phyloP scores from a whole-genome alignment of 495 filamentous ascomycete species.

The Aspergillus homomorphus region DNA sequence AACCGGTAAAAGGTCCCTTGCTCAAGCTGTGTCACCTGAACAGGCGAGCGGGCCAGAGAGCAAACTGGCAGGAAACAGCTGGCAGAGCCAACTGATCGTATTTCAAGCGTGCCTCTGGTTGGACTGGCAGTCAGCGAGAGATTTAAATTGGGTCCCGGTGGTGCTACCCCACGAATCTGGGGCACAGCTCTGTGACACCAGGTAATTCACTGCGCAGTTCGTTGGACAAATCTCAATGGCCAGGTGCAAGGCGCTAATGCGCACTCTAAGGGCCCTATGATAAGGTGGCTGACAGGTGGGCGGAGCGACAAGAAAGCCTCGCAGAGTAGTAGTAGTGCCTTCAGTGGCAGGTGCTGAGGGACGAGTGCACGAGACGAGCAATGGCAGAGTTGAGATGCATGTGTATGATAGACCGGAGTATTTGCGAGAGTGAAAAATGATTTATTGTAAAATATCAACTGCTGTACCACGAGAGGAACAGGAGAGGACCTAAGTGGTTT shows the following conservation, averaged over 20 bases:
- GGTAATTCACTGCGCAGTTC: neutral
- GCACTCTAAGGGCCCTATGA: neutral
- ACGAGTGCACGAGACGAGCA: neutral
- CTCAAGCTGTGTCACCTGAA: neutral
- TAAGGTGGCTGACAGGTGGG: neutral
- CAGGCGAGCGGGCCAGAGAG: too few species aligned
- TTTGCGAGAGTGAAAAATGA: too few species aligned
- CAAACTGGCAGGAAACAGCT: neutral
- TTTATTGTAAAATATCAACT: neutral
- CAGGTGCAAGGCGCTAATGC: neutral
- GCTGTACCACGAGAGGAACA: neutral
- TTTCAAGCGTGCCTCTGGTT: neutral
- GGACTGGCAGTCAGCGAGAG: neutral
- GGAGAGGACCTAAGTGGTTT: neutral
- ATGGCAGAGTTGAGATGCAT: neutral
- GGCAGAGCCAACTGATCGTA: neutral
- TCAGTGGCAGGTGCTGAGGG: neutral
- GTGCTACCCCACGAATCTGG: neutral
- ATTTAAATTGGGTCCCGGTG: neutral
- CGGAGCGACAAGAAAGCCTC: neutral
- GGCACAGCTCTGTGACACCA: constrained; percentile 1
- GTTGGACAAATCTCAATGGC: neutral
- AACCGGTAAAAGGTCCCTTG: neutral
- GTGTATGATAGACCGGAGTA: neutral
- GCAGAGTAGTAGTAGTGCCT: neutral